Evolutionary conservation across 345 rosid genomes (phyloP).

Genomic region (Eutrema japonicum): DNA sequence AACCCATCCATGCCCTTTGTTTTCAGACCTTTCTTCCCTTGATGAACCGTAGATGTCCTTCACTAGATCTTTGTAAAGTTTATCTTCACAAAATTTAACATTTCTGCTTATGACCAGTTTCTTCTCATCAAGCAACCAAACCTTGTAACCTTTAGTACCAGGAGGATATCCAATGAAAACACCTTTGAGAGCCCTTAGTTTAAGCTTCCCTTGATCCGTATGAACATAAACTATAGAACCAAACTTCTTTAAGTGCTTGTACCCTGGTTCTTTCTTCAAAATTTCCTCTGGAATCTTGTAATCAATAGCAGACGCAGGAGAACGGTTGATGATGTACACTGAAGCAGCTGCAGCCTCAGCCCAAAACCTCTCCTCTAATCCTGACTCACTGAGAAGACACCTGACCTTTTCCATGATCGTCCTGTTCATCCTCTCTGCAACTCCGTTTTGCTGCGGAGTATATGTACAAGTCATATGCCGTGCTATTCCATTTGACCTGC

Average conservation of each 20-base stretch:
- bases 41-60: too few species aligned
- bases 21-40: too few species aligned
- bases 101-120: neutral
- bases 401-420: neutral
- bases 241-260: neutral
- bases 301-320: neutral
- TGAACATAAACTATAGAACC: neutral
- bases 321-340: neutral
- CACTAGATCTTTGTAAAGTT: too few species aligned
- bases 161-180: neutral
- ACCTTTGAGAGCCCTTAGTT: neutral
- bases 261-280: neutral
- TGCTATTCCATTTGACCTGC: too few species aligned
- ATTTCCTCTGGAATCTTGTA: neutral
- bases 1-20: too few species aligned
- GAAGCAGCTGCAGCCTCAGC: neutral
- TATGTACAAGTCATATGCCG: too few species aligned
- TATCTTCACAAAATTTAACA: neutral
- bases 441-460: too few species aligned
- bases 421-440: neutral
- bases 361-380: neutral
- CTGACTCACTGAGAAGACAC: neutral
- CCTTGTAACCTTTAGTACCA: neutral
- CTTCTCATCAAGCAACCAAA: neutral
- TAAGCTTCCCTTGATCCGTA: neutral